Evolutionary conservation across 1,284 basidiomycete species (phyloP), one percentile per base, ranked within the genome.

Genomic region (Schizophyllum amplum): DNA sequence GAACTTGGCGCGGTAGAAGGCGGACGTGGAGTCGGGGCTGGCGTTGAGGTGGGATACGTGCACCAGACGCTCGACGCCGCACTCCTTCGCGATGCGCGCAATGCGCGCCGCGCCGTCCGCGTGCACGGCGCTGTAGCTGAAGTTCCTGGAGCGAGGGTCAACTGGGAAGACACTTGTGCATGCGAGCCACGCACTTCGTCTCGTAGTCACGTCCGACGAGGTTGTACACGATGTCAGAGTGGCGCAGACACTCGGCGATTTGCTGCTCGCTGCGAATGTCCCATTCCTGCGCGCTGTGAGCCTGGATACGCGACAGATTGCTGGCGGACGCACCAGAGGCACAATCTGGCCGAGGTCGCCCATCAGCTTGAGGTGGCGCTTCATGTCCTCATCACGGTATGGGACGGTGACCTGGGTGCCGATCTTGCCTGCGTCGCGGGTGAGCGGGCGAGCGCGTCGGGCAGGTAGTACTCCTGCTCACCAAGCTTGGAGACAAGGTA

Each of bases 161-260:
- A 21, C 52, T 27, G 58, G 51, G 54, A 20, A 20, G 22, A 56
- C 24, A 42, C 33, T 42, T 9, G 51, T 47, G n/a, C 22, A 53
- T 55, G n/a, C n/a, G n/a, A n/a, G n/a, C n/a, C n/a, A 67, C 79
- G 58, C 62, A 92, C 91, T 94, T 93, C 58, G 93, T 99, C 76
- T 94, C 90, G 71, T 88, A 94, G 69, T 96, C 88, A 60, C 94
- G 78, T 24, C 93, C 93, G 55, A 88, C 84, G 57, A 96, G 82
- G 76, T 96, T 97, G 79, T 93, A 95, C n/a, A 98, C 97, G 4
- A 90, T 91, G 71, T 99, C 93, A 26, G 97, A 99, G 74, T 98
- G 94, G 64, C 92, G 83, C 64, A 99, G 71, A 71, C 94, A 97
- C 72, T 98, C 95, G 57, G 86, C 90, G 65, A 96, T 98, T 70